A percentile compares a stretch with the other conserved stretches of the same genome.
These are phyloP conservation scores for Sideroxylon spinosum DNA, from an alignment of 179 eudicot genomes.

Conservation along the genomic window DNA sequence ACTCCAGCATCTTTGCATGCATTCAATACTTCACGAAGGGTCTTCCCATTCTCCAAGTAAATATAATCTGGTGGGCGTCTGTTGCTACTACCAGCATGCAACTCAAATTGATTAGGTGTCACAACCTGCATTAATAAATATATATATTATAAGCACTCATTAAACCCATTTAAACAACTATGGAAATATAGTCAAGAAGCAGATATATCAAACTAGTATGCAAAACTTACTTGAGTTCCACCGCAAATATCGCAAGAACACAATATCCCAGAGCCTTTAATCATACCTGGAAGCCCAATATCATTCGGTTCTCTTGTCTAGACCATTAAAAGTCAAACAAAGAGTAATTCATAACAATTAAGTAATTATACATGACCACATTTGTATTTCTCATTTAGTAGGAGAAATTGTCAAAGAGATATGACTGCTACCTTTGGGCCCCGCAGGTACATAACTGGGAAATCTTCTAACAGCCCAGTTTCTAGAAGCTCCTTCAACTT, in stretches of 20 bases:
- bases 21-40: slow-evolving; percentile 57
- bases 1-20: slow-evolving; percentile 48
- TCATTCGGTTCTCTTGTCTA: slow-evolving; percentile 31
- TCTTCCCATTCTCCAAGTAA: slow-evolving; percentile 63
- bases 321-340: neutral
- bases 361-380: too few relatives aligned
- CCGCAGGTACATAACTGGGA: slow-evolving; percentile 50
- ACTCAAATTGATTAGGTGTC: slow-evolving; percentile 58
- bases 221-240: slow-evolving; percentile 49
- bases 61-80: slow-evolving; percentile 83
- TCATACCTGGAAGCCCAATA: slow-evolving; percentile 49
- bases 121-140: slow-evolving; percentile 48
- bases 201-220: neutral
- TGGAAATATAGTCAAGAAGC: neutral
- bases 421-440: slow-evolving; percentile 37
- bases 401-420: neutral
- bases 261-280: slow-evolving; percentile 52
- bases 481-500: slow-evolving; percentile 68
- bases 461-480: slow-evolving; percentile 78
- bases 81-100: slow-evolving; percentile 76
- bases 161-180: slow-evolving; percentile 3
- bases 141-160: neutral
- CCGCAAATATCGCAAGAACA: slow-evolving; percentile 55
- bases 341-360: too few relatives aligned
- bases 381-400: neutral